Conservation (phyloP, 352 stramenopile species). For the Blastocystis sp. region DNA sequence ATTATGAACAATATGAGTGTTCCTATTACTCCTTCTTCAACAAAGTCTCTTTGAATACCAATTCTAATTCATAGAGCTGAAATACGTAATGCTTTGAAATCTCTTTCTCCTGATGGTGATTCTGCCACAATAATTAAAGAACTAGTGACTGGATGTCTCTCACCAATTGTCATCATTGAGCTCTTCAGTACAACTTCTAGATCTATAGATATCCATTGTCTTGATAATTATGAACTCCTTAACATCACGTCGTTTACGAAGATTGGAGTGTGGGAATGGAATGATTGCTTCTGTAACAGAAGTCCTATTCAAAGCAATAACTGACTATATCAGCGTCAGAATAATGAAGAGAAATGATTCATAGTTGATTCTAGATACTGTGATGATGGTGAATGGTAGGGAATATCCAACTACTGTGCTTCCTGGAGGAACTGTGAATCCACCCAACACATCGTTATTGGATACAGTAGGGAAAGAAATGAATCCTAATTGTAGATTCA, state of each 20-base stretch:
- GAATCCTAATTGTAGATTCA: neutral
- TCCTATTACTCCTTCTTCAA: neutral
- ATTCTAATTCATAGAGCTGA: neutral
- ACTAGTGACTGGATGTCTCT: constrained; percentile 6
- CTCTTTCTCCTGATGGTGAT: neutral
- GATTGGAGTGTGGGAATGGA: neutral
- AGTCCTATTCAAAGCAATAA: constrained; percentile 40
- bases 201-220: constrained; percentile 15
- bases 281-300: neutral
- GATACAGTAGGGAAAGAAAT: neutral
- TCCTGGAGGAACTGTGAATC: neutral
- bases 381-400: neutral
- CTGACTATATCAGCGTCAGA: neutral
- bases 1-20: neutral
- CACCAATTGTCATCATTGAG: constrained; percentile 22
- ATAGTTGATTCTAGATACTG: constrained; percentile 28
- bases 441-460: neutral
- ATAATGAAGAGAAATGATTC: neutral
- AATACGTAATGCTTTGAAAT: neutral
- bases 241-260: constrained; percentile 4
- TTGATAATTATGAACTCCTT: neutral
- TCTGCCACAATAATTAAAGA: neutral
- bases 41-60: neutral
- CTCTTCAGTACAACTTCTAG: constrained; percentile 7
- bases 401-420: constrained; percentile 37